Conservation (phyloP, 2,329 filamentous ascomycete species). For the Coniella lustricola region DNA sequence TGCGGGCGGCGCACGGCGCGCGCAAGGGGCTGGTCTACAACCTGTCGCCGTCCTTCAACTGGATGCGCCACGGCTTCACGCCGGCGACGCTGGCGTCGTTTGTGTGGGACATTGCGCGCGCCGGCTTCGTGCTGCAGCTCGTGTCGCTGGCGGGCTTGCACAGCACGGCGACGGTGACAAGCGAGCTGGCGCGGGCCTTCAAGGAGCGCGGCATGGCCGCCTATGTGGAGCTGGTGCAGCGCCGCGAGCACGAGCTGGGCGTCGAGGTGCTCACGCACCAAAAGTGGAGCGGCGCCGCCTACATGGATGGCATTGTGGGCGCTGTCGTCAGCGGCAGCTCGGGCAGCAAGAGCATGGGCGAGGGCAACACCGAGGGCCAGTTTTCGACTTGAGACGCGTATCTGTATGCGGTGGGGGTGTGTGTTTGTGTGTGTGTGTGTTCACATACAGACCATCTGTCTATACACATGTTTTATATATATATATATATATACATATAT, state of each 20-base stretch:
- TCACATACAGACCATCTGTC: too few species aligned
- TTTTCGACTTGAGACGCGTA: conserved; percentile 38
- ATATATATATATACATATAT: too few species aligned
- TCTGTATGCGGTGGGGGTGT: too few species aligned
- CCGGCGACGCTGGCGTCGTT: conserved; percentile 79
- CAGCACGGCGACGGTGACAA: conserved; percentile 56
- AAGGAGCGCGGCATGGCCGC: conserved; percentile 92
- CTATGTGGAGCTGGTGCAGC: conserved; percentile 91
- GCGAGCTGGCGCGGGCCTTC: conserved; percentile 74
- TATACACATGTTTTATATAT: too few species aligned
- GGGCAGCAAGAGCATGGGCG: conserved; percentile 87
- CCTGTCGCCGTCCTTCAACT: conserved; percentile 94
- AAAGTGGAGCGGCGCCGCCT: conserved; percentile 65
- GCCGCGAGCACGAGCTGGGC: conserved; percentile 80
- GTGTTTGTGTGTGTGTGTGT: too few species aligned
- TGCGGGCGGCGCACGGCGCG: conserved; percentile 56
- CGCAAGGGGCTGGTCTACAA: conserved; percentile 95
- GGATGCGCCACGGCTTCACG: conserved; percentile 91
- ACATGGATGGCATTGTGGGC: conserved; percentile 85
- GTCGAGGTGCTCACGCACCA: conserved; percentile 94
- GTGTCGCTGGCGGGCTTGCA: conserved; percentile 61
- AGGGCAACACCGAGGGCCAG: conserved; percentile 80
- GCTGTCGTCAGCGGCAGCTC: conserved; percentile 88
- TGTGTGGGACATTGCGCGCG: conserved; percentile 90
- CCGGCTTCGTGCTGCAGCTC: conserved; percentile 69